Evolutionary conservation across 192 early-diverging fungal species (phyloP).

Genomic region (Entomortierella beljakovae): DNA sequence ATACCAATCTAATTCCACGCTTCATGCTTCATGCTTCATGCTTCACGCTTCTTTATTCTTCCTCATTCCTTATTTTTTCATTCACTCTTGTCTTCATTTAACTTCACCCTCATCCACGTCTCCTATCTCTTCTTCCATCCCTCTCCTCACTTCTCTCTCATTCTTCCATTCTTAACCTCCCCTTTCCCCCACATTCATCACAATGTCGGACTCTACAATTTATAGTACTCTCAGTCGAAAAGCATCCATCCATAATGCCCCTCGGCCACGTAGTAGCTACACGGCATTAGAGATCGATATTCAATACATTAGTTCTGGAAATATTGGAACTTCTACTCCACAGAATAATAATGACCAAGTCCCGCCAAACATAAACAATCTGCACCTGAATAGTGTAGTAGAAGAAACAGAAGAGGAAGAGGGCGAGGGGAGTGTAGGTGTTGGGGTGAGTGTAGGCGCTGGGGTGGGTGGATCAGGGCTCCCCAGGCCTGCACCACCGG

Average conservation of each 20-base stretch:
- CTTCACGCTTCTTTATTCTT: not conserved
- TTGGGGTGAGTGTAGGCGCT: too few species aligned
- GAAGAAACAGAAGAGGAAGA: conserved; percentile 35
- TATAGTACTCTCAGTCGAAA: conserved; percentile 20
- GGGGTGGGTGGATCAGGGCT: not conserved
- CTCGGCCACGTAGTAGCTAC: not conserved
- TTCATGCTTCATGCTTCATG: too few species aligned
- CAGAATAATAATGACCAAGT: not conserved
- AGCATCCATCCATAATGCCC: conserved; percentile 25
- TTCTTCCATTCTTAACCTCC: not conserved
- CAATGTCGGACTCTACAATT: conserved; percentile 14
- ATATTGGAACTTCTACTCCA: not conserved
- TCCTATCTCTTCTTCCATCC: not conserved
- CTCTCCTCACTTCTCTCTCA: not conserved
- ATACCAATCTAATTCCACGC: too few species aligned
- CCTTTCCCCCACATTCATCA: not conserved
- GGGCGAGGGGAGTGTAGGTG: too few species aligned
- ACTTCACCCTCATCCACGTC: not conserved
- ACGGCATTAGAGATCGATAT: conserved; percentile 36
- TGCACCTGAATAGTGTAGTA: conserved; percentile 6
- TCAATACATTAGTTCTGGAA: conserved; percentile 34
- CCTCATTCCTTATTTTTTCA: not conserved
- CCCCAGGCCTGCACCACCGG: not conserved
- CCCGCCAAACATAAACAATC: not conserved
- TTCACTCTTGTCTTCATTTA: not conserved